Evolutionary conservation across 805 yeast species (phyloP), one percentile per base, ranked within the genome.

Genomic region (Metschnikowia gelsemii): DNA sequence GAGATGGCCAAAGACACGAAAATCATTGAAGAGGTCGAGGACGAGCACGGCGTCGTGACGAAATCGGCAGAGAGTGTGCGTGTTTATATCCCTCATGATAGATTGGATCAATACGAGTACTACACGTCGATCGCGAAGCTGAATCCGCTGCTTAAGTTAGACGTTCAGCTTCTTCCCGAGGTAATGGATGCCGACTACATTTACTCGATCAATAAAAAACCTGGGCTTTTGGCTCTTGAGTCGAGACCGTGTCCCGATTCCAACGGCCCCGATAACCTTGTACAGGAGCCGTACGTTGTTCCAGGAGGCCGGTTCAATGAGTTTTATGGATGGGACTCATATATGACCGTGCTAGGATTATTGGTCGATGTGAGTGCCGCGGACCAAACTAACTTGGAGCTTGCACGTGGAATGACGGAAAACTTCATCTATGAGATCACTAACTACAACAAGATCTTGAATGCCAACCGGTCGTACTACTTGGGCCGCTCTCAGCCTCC

Each of bases 291-390:
- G 0, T 91, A 91, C 62, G 85, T 87, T 13, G 98, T 91, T 18
- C 99, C 99, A 1, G 99, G 99, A 13, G 98, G 99, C 17, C 72
- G 99, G 49, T 91, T 91, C 65, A 93, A 93, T 66, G 99, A 91
- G 65, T 75, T 89, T 44, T 91, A 93, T 57, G 99, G 98, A 12
- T 91, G 99, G 99, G 99, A 91, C 62, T 88, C 96, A 2, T 91
- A 93, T 58, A 86, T 93, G 84, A 89, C 84, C 58, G 78, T 93
- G 0, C 63, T 89, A 18, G 99, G 98, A 1, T 70, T 93, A 30
- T 61, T 93, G 19, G 74, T 77, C 20, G 84, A 85, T 56, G 71
- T 62, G 1, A 58, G 63, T 0, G 50, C 55, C 1, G 46, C 50
- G 7, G 40, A 57, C 28, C 58, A 62, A 30, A 77, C 75, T 29